Conservation (phyloP, 2,329 filamentous ascomycete genomes). For the Colletotrichum tropicale region DNA sequence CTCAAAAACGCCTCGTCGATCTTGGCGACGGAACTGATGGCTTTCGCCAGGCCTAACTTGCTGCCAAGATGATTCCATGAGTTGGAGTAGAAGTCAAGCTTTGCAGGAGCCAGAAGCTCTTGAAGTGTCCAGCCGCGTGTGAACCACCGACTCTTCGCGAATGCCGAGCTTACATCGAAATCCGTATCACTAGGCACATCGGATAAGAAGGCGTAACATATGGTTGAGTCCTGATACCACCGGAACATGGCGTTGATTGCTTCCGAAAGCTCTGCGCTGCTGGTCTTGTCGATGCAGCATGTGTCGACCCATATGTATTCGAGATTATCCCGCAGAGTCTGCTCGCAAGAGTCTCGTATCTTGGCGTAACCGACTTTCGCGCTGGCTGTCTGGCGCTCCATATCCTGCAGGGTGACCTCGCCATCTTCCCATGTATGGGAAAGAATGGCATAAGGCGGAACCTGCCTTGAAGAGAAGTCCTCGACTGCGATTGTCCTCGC, state of each 20-base stretch:
- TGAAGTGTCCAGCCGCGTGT: constrained; percentile 28
- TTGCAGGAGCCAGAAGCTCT: constrained; percentile 26
- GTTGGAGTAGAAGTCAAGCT: constrained; percentile 22
- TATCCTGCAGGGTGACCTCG: constrained; percentile 31
- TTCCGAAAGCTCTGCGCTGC: constrained; percentile 7
- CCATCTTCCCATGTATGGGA: constrained; percentile 38
- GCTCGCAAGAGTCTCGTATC: constrained; percentile 20
- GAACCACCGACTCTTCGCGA: too few relatives aligned
- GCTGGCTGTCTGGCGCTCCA: neutral
- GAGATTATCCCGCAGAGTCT: neutral
- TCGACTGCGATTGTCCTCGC: constrained; percentile 21
- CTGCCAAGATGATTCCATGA: neutral
- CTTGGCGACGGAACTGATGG: neutral
- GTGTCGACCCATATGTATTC: constrained; percentile 18
- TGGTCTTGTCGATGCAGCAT: constrained; percentile 21
- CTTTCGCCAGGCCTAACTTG: neutral
- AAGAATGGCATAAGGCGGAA: constrained; percentile 35
- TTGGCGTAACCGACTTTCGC: constrained; percentile 24
- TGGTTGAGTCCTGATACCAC: neutral
- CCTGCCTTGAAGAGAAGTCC: constrained; percentile 10
- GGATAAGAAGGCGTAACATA: constrained; percentile 3
- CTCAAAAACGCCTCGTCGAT: neutral
- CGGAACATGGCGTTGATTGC: constrained; percentile 12
- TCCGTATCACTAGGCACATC: neutral
- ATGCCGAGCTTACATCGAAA: neutral